Percentiles rank a stretch among this genome's conserved stretches.
phyloP scores from a whole-genome alignment of 306 rosid genomes.

The Aeschynomene evenia region DNA sequence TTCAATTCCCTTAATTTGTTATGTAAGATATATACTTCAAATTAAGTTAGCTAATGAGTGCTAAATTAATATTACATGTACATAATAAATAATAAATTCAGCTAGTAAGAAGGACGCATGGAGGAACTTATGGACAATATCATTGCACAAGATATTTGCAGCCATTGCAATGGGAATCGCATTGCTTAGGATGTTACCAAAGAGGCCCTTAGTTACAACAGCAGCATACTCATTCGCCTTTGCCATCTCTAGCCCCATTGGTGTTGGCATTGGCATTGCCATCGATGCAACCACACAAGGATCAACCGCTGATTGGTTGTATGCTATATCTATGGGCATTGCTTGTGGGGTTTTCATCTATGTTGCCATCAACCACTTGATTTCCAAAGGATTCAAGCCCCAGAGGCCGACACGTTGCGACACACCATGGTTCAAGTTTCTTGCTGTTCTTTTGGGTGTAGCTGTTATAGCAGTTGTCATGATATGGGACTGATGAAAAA shows the following conservation, averaged over 20 bases:
- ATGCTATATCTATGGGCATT: constrained; percentile 71
- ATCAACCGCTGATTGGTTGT: constrained; percentile 61
- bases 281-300: constrained; percentile 71
- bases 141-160: constrained; percentile 80
- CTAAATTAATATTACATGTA: background rate
- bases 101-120: constrained; percentile 68
- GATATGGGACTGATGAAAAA: constrained; percentile 76
- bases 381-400: constrained; percentile 65
- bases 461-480: constrained; percentile 66
- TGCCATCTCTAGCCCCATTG: constrained; percentile 71
- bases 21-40: no score
- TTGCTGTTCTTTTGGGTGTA: constrained; percentile 68
- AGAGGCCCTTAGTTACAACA: constrained; percentile 56
- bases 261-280: constrained; percentile 79
- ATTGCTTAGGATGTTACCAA: constrained; percentile 64
- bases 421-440: constrained; percentile 58
- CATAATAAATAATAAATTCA: no score
- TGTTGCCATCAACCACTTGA: constrained; percentile 77
- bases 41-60: background rate
- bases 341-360: constrained; percentile 81
- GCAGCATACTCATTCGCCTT: constrained; percentile 60
- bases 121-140: constrained; percentile 83
- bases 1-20: no score
- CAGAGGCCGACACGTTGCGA: constrained; percentile 36
- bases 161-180: constrained; percentile 85